Conservation (phyloP, 2,329 filamentous ascomycete species). For the Fusarium hainanense region DNA sequence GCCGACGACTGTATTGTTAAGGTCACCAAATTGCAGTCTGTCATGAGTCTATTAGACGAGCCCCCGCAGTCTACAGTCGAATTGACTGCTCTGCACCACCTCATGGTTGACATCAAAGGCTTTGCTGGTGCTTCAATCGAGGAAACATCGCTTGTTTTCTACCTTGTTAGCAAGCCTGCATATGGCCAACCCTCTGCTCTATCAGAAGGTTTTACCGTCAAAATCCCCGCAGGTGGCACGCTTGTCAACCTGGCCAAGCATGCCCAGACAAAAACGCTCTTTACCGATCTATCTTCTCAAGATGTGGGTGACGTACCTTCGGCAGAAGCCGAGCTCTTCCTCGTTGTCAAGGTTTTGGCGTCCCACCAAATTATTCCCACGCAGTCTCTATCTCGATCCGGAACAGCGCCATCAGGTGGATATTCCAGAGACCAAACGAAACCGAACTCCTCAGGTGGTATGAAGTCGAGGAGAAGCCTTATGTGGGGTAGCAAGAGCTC, state of each 20-base stretch:
- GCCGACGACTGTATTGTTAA: constrained; percentile 94
- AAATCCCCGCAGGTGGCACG: constrained; percentile 78
- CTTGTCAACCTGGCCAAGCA: constrained; percentile 73
- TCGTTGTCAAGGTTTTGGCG: constrained; percentile 83
- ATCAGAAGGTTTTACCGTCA: constrained; percentile 85
- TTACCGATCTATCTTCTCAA: constrained; percentile 83
- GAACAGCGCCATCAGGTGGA: constrained; percentile 56
- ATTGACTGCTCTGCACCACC: constrained; percentile 78
- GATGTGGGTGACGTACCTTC: constrained; percentile 74
- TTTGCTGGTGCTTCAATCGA: constrained; percentile 82
- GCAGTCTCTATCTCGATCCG: constrained; percentile 65
- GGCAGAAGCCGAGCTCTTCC: constrained; percentile 78
- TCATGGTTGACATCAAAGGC: constrained; percentile 85
- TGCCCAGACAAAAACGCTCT: constrained; percentile 82
- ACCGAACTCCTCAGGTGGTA: constrained; percentile 60
- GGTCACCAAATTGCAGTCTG: constrained; percentile 88
- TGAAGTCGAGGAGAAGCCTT: constrained; percentile 69
- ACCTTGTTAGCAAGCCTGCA: constrained; percentile 78
- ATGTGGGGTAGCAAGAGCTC: constrained; percentile 76
- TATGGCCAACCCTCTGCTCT: constrained; percentile 73
- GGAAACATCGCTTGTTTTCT: constrained; percentile 79
- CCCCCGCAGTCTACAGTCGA: constrained; percentile 77
- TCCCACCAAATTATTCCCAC: constrained; percentile 59
- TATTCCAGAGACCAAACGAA: constrained; percentile 59
- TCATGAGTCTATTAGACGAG: constrained; percentile 93